These are phyloP conservation scores for Picea abies DNA, from an alignment of 83 land plant genomes.

Conservation along the genomic window DNA sequence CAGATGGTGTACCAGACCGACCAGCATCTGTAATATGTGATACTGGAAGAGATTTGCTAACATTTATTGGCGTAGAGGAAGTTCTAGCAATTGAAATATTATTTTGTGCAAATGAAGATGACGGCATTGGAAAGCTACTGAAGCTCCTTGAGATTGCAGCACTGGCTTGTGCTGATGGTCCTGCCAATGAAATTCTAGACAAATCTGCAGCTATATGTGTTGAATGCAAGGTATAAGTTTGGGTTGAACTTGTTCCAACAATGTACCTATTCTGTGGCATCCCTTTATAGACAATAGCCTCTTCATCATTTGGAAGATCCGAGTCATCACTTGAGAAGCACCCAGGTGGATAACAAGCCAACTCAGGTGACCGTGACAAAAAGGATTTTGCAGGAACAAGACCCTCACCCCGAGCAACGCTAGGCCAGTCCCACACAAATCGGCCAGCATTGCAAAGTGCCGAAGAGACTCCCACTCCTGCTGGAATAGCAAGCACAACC, in stretches of 20 bases:
- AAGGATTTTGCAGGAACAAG: conserved; percentile 55
- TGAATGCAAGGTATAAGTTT: conserved; percentile 8
- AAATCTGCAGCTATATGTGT: conserved; percentile 25
- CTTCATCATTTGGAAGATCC: conserved; percentile 54
- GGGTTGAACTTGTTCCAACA: neutral
- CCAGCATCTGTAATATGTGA: conserved; percentile 1
- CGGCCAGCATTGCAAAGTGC: conserved; percentile 81
- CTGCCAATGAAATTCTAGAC: conserved; percentile 20
- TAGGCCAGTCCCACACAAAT: conserved; percentile 96
- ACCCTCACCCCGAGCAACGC: conserved; percentile 87
- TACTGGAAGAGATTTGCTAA: neutral
- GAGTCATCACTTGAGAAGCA: conserved; percentile 22
- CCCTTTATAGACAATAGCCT: conserved; percentile 52
- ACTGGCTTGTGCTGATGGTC: conserved; percentile 21
- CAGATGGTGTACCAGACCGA: conserved; percentile 20
- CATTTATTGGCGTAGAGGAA: conserved; percentile 22
- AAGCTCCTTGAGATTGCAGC: conserved; percentile 23
- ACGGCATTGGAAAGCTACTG: neutral
- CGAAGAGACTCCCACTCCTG: conserved; percentile 71
- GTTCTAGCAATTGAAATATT: conserved; percentile 19
- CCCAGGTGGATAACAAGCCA: conserved; percentile 31
- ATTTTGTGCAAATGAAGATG: conserved; percentile 18
- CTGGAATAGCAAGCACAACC: conserved; percentile 81
- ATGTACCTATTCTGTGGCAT: conserved; percentile 36
- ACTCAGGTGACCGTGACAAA: conserved; percentile 22